These are phyloP conservation scores for Paramecium bursaria DNA, from an alignment of 73 alveolate species.

Conservation along the genomic window DNA sequence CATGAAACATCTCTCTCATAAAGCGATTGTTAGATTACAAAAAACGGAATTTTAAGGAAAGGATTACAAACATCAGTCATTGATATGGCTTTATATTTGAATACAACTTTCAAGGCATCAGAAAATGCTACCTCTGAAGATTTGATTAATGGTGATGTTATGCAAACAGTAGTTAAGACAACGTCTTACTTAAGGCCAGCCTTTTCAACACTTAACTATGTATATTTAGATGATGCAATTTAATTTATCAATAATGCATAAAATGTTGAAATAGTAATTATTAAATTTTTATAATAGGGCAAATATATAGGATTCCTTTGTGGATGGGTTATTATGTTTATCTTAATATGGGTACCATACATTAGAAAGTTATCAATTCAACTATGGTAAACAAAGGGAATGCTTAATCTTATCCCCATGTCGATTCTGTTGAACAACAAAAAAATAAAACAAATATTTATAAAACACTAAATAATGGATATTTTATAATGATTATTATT, in stretches of 20 bases:
- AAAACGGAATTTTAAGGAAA: slow-evolving; percentile 36
- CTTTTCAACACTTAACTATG: background rate
- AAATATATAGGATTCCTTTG: background rate
- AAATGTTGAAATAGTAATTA: slow-evolving; percentile 7
- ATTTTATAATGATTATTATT: slow-evolving; percentile 58
- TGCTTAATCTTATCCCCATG: slow-evolving; percentile 69
- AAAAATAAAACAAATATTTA: slow-evolving; percentile 47
- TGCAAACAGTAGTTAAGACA: background rate
- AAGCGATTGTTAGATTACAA: background rate
- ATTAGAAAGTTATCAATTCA: background rate
- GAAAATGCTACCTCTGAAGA: background rate
- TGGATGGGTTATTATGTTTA: slow-evolving; percentile 18
- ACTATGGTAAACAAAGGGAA: slow-evolving; percentile 64
- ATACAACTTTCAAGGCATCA: background rate
- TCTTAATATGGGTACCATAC: slow-evolving; percentile 63
- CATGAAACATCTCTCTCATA: background rate
- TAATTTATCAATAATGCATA: background rate
- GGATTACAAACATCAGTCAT: slow-evolving; percentile 43
- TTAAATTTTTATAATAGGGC: background rate
- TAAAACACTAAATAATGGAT: slow-evolving; percentile 31
- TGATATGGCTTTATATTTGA: slow-evolving; percentile 15
- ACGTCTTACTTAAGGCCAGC: background rate
- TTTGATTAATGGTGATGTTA: background rate
- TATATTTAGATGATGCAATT: background rate
- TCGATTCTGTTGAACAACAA: slow-evolving; percentile 38